phyloP scores from a whole-genome alignment of 768 basidiomycete species.

The Tephrocybe sp. region DNA sequence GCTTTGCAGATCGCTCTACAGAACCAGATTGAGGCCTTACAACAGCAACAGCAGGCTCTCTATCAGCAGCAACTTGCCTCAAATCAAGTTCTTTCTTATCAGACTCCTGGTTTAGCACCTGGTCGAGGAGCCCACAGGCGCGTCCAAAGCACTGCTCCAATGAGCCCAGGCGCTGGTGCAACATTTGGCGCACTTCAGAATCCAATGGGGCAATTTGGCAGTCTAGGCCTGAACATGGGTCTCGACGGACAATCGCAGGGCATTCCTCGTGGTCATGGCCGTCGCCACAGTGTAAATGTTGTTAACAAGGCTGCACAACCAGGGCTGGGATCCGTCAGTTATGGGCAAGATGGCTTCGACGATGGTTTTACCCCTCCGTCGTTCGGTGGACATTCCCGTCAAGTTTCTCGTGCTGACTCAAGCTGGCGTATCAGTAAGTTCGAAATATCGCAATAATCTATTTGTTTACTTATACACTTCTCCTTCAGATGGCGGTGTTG shows the following conservation, averaged over 20 bases:
- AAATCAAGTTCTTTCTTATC: slow-evolving; percentile 78
- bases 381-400: slow-evolving; percentile 70
- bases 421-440: slow-evolving; percentile 89
- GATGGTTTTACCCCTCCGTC: slow-evolving; percentile 71
- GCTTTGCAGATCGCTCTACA: slow-evolving; percentile 74
- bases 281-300: slow-evolving; percentile 90
- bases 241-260: slow-evolving; percentile 64
- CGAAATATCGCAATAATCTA: not conserved
- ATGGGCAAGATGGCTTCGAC: slow-evolving; percentile 68
- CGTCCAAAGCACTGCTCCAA: slow-evolving; percentile 82
- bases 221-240: slow-evolving; percentile 50
- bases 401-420: slow-evolving; percentile 72
- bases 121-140: slow-evolving; percentile 68
- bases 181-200: slow-evolving; percentile 46
- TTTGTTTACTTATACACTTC: slow-evolving; percentile 6
- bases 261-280: slow-evolving; percentile 80
- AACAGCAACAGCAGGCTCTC: slow-evolving; percentile 87
- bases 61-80: slow-evolving; percentile 90
- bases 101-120: slow-evolving; percentile 71
- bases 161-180: slow-evolving; percentile 42
- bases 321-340: slow-evolving; percentile 45
- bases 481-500: slow-evolving; percentile 69
- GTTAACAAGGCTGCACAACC: slow-evolving; percentile 68
- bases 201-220: slow-evolving; percentile 69
- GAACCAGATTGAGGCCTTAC: slow-evolving; percentile 85